phyloP scores from a whole-genome alignment of 1,139 yeast genomes.

The Yamadazyma buinensis region DNA sequence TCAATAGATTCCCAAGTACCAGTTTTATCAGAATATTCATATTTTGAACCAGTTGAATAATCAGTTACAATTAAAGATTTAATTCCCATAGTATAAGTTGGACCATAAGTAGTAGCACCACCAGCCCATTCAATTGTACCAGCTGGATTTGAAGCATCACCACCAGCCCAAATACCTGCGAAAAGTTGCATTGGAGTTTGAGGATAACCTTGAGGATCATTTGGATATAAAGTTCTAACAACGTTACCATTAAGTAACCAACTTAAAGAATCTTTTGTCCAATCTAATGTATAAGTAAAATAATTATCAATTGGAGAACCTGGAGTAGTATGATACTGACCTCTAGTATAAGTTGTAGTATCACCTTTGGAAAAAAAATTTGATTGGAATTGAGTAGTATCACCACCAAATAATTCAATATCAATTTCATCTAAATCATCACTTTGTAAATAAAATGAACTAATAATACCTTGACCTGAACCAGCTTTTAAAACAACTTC shows the following conservation, averaged over 20 bases:
- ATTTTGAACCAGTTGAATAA: conserved; percentile 74
- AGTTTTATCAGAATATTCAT: conserved; percentile 58
- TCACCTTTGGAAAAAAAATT: conserved; percentile 82
- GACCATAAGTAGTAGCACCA: conserved; percentile 65
- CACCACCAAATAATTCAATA: conserved; percentile 81
- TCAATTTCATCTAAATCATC: conserved; percentile 88
- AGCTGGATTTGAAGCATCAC: conserved; percentile 58
- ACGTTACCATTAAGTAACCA: conserved; percentile 63
- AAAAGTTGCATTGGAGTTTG: conserved; percentile 72
- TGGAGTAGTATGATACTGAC: conserved; percentile 55
- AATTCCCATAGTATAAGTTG: conserved; percentile 69
- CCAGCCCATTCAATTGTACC: conserved; percentile 90
- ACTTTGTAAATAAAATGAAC: conserved; percentile 77
- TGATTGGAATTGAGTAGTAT: conserved; percentile 67
- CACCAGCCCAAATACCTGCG: conserved; percentile 81
- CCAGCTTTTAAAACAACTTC: conserved; percentile 73
- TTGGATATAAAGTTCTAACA: conserved; percentile 55
- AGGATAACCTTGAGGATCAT: conserved; percentile 63
- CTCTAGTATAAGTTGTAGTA: conserved; percentile 73
- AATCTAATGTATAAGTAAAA: conserved; percentile 79
- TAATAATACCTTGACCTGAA: conserved; percentile 69
- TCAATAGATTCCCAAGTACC: conserved; percentile 70
- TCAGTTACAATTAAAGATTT: conserved; percentile 62
- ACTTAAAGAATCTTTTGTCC: conserved; percentile 59
- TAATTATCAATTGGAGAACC: conserved; percentile 50